Conservation (phyloP, 2,329 filamentous ascomycete genomes). For the Colletotrichum noveboracense region DNA sequence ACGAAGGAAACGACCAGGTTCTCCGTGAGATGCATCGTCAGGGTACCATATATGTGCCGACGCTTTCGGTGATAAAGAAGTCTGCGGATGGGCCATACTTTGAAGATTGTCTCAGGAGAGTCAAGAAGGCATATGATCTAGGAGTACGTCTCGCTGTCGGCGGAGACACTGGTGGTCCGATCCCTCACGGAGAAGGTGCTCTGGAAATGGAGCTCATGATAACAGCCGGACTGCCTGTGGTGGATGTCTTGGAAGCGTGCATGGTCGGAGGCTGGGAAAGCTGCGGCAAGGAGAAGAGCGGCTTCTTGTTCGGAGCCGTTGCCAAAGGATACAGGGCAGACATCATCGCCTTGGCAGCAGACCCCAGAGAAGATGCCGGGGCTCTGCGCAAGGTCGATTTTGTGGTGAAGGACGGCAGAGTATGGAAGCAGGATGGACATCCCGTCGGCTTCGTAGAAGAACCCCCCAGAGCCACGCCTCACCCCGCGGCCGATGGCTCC, state of each 20-base stretch:
- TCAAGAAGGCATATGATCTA: constrained; percentile 47
- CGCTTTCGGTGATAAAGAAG: constrained; percentile 43
- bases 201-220: constrained; percentile 61
- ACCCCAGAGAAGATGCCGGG: constrained; percentile 43
- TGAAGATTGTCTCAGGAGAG: constrained; percentile 35
- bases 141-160: constrained; percentile 57
- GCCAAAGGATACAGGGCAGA: constrained; percentile 55
- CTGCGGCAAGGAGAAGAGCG: constrained; percentile 57
- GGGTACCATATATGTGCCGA: constrained; percentile 57
- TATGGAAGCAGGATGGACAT: constrained; percentile 48
- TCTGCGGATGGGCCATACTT: neutral
- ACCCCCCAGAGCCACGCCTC: neutral
- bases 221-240: constrained; percentile 53
- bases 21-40: constrained; percentile 48
- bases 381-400: constrained; percentile 54
- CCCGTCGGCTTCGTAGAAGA: constrained; percentile 4
- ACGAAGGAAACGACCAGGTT: constrained; percentile 40
- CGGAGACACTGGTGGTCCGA: constrained; percentile 60
- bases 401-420: constrained; percentile 61
- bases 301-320: constrained; percentile 56
- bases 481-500: neutral
- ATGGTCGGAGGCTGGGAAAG: constrained; percentile 61
- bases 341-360: constrained; percentile 52
- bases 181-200: constrained; percentile 56
- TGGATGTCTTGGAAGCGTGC: constrained; percentile 53